These are phyloP conservation scores for Pascua sp. DNA, from an alignment of 1,284 basidiomycete species.

Conservation along the genomic window DNA sequence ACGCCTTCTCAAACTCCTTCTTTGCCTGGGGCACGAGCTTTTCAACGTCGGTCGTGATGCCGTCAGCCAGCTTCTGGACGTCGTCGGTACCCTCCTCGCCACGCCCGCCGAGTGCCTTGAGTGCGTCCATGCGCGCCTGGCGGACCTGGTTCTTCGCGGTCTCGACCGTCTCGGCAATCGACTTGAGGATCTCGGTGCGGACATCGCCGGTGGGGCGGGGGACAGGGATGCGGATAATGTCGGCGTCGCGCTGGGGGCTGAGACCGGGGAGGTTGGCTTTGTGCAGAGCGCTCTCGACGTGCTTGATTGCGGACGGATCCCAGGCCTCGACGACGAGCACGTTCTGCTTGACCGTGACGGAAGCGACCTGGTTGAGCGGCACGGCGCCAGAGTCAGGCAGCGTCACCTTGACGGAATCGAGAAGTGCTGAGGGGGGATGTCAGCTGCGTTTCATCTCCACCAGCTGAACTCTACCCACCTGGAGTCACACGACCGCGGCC, in stretches of 20 bases:
- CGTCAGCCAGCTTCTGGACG: conserved; percentile 42
- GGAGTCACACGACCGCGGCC: conserved; percentile 44
- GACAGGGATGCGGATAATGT: conserved; percentile 39
- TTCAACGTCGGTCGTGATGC: conserved; percentile 37
- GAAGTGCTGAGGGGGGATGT: conserved; percentile 28
- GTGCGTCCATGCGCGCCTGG: conserved; percentile 38
- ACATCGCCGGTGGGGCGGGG: conserved; percentile 41
- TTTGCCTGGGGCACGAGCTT: conserved; percentile 37
- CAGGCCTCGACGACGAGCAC: conserved; percentile 44
- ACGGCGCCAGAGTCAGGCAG: conserved; percentile 30
- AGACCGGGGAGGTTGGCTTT: conserved; percentile 48
- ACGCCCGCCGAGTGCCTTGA: conserved; percentile 42
- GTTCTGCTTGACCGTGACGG: conserved; percentile 38
- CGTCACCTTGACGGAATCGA: conserved; percentile 42
- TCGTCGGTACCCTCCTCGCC: conserved; percentile 37
- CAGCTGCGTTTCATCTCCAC: not conserved
- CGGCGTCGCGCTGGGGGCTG: conserved; percentile 36
- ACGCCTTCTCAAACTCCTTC: conserved; percentile 48
- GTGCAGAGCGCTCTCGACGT: conserved; percentile 45
- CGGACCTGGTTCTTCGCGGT: conserved; percentile 45
- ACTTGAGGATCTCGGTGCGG: conserved; percentile 36
- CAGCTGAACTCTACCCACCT: conserved; percentile 26
- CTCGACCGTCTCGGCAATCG: conserved; percentile 36
- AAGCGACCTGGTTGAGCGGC: conserved; percentile 41
- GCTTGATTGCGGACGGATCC: conserved; percentile 40